Percentiles rank a stretch among this genome's conserved stretches.
Evolutionary conservation across 306 rosid genomes (phyloP).

Genomic region (Mucuna pruriens): DNA sequence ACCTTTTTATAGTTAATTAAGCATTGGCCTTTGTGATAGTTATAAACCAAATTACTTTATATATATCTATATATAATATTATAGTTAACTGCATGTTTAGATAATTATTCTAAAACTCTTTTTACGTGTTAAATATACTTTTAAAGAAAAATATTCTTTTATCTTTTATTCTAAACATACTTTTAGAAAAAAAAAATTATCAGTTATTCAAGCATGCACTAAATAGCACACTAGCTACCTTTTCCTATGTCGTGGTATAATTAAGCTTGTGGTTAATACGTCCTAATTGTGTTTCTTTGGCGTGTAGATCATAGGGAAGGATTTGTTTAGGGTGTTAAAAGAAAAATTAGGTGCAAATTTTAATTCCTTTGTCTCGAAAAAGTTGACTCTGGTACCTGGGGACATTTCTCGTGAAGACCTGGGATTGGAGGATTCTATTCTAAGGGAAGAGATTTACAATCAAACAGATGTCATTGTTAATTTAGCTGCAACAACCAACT

Average conservation of each 20-base stretch:
- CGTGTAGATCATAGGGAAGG: conserved; percentile 68
- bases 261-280: neutral
- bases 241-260: neutral
- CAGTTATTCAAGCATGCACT: no score
- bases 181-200: no score
- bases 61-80: no score
- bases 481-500: conserved; percentile 84
- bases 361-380: conserved; percentile 50
- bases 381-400: conserved; percentile 62
- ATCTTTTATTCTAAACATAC: neutral
- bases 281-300: neutral
- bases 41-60: neutral
- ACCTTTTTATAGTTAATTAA: neutral
- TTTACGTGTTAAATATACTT: neutral
- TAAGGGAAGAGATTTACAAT: conserved; percentile 59
- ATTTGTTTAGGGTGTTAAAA: conserved; percentile 68
- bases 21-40: neutral
- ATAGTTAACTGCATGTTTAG: no score
- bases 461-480: conserved; percentile 68
- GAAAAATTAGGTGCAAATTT: conserved; percentile 63
- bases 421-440: conserved; percentile 63
- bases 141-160: neutral
- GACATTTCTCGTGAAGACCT: conserved; percentile 65
- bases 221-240: neutral
- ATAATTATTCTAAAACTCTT: neutral